Percentiles rank a stretch among this genome's conserved stretches.
Conservation (phyloP, 116 monocot species). For the Phalaenopsis hybrid region DNA sequence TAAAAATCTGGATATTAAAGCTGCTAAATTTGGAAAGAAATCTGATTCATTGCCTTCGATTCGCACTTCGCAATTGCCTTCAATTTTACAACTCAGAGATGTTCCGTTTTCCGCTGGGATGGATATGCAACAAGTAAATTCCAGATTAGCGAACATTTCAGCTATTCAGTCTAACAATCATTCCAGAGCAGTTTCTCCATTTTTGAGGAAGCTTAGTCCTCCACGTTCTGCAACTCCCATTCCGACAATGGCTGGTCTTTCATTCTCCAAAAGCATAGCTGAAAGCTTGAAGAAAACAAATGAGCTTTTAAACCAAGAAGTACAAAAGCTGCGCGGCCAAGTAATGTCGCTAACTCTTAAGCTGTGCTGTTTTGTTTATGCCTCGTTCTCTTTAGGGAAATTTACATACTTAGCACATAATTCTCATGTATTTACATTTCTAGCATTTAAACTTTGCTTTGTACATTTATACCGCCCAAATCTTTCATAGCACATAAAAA, state of each 20-base stretch:
- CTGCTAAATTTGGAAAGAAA: constrained; percentile 47
- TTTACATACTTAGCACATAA: no score
- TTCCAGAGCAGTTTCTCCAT: constrained; percentile 29
- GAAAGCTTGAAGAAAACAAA: constrained; percentile 66
- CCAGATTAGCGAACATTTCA: constrained; percentile 17
- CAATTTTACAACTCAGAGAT: constrained; percentile 34
- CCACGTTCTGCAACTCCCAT: constrained; percentile 39
- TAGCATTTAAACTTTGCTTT: no score
- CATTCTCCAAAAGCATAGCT: constrained; percentile 45
- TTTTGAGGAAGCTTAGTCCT: constrained; percentile 31
- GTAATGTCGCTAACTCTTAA: constrained; percentile 20
- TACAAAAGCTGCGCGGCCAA: constrained; percentile 54
- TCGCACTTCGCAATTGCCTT: constrained; percentile 16
- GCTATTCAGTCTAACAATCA: constrained; percentile 16
- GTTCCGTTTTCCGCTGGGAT: constrained; percentile 25
- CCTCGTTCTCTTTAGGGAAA: background rate
- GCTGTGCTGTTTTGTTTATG: background rate
- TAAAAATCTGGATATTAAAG: constrained; percentile 48
- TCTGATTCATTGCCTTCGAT: constrained; percentile 27
- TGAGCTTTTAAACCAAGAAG: constrained; percentile 68
- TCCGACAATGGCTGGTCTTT: constrained; percentile 29
- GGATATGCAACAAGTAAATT: constrained; percentile 21
- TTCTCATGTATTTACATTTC: no score
- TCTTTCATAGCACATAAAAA: no score
- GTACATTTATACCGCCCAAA: no score